These are phyloP conservation scores for Allium fistulosum DNA, from an alignment of 106 monocot genomes.

Conservation along the genomic window DNA sequence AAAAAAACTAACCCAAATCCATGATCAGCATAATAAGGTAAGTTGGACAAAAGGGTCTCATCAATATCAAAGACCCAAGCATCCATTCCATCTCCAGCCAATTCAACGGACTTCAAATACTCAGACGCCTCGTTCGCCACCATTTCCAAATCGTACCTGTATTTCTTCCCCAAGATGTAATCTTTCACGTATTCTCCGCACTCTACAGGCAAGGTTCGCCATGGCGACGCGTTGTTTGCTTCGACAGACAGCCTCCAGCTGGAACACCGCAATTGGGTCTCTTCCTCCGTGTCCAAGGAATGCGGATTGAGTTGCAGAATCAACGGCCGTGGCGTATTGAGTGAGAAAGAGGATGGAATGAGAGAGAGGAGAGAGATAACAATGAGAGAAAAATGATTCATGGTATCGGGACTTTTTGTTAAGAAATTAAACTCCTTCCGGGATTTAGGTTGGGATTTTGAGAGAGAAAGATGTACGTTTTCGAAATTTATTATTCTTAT, in stretches of 20 bases:
- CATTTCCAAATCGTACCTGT: conserved; percentile 51
- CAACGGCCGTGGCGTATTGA: conserved; percentile 11
- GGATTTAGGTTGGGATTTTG: not conserved
- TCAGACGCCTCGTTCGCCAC: conserved; percentile 38
- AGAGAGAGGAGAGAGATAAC: not conserved
- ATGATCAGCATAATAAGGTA: conserved; percentile 64
- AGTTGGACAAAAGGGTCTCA: conserved; percentile 84
- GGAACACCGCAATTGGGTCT: conserved; percentile 28
- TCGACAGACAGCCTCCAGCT: conserved; percentile 75
- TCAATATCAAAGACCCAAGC: conserved; percentile 90
- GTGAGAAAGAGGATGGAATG: not conserved
- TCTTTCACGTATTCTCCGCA: conserved; percentile 50
- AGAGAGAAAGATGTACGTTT: too few relatives aligned
- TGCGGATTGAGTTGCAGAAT: conserved; percentile 8
- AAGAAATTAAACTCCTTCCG: not conserved
- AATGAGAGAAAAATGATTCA: conserved; percentile 5
- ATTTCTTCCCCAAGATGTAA: conserved; percentile 50
- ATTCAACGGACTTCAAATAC: conserved; percentile 27
- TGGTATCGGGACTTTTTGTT: not conserved
- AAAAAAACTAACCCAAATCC: conserved; percentile 40
- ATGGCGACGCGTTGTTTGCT: conserved; percentile 65
- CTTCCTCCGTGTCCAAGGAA: not conserved
- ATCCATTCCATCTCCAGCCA: conserved; percentile 58
- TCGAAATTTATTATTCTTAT: too few relatives aligned
- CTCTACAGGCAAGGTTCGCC: conserved; percentile 40